A percentile compares a stretch with the other conserved stretches of the same genome.
Evolutionary conservation across 441 rosid genomes (phyloP).

Genomic region (Adansonia rubrostipa): DNA sequence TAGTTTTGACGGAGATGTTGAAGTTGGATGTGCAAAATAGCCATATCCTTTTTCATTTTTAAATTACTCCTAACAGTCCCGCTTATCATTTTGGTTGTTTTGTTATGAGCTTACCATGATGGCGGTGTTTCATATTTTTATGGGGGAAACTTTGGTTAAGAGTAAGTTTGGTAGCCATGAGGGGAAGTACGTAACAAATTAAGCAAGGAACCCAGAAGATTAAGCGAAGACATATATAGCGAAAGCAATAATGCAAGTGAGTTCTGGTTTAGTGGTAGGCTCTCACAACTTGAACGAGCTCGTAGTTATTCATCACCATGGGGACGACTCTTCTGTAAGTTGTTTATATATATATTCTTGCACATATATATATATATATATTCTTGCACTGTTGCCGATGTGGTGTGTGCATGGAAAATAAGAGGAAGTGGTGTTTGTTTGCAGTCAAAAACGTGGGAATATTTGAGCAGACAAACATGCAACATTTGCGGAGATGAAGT

Average conservation of each 20-base stretch:
- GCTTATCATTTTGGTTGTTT: not conserved
- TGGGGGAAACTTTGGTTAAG: not conserved
- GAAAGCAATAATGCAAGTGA: not conserved
- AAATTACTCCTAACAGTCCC: not conserved
- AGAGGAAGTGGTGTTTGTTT: not conserved
- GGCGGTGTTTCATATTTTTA: not conserved
- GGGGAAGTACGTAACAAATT: not conserved
- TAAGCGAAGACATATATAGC: not conserved
- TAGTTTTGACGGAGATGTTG: not conserved
- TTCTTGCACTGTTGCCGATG: no score
- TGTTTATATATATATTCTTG: not conserved
- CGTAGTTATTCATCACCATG: not conserved
- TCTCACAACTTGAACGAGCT: slow-evolving; percentile 10
- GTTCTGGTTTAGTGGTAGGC: slow-evolving; percentile 15
- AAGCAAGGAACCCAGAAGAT: not conserved
- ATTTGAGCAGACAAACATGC: slow-evolving; percentile 44
- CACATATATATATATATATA: no score
- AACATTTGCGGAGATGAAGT: slow-evolving; percentile 58
- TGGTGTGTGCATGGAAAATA: not conserved
- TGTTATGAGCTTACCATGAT: not conserved
- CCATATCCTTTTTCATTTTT: not conserved
- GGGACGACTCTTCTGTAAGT: slow-evolving; percentile 1
- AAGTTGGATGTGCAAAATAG: not conserved
- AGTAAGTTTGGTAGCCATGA: no score
- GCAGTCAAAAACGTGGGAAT: slow-evolving; percentile 39